Evolutionary conservation across 208 protist genomes (phyloP), one percentile per base, ranked within the genome.

Genomic region (Herpetomonas samuelpessoai): DNA sequence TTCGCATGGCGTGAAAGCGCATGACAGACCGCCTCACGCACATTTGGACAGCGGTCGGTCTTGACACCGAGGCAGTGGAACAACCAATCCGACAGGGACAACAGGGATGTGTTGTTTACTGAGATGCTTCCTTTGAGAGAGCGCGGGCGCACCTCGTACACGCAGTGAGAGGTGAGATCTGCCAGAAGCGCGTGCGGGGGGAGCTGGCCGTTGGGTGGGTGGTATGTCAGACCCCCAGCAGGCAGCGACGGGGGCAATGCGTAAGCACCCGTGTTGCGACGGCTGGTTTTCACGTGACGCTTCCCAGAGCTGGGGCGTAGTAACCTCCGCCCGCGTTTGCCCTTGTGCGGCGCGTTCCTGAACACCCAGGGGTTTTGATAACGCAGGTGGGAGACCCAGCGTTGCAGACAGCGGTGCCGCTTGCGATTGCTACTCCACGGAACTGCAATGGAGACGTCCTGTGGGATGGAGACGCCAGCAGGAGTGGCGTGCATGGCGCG

Each of bases 391-490:
- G 54, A 48, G 27, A 60, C 75, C 80, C 80, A 93, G 9, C 87
- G 62, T 49, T 91, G 83, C 48, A 93, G 57, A 6, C 71, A 66
- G 25, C 87, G 80, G 50, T 89, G 87, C 10, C 68, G 64, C 54
- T 91, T 91, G 12, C 79, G 60, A 16, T 61, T 49, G 35, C 67
- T 44, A 22, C 1, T 45, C 3, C 26, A 39, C 3, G 76, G 62
- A 3, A 71, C 57, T 14, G 76, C 65, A 24, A 76, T 29, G 39
- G 52, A n/a, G 24, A 79, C 58, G 9, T 57, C 51, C 26, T 55
- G 46, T 27, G 2, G 2, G 9, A 25, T 14, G 28, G 38, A 21
- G 47, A 19, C 31, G 28, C 3, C 39, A 12, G 35, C 53, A 31
- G 4, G 19, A 25, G 35, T 4, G 18, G 22, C 16, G 29, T 10